Base-by-base conservation (phyloP, 495 filamentous ascomycete genomes). In the Talaromyces wortmannii region DNA sequence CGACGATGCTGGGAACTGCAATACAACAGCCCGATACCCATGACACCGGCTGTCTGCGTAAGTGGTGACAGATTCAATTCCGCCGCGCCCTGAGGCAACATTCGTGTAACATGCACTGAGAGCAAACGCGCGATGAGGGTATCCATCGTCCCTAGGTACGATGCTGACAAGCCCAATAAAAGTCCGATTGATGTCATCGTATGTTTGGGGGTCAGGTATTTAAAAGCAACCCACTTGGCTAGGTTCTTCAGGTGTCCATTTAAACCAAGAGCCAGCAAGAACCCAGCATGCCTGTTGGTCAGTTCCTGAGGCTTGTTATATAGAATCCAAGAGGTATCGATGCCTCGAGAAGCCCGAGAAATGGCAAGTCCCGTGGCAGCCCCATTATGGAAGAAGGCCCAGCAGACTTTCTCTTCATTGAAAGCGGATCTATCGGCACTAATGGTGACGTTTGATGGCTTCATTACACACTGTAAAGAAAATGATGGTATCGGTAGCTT, bases 171-270 rank as follows among this genome's bases (percentile, higher is more conserved):
- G 29, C 94, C 94, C 7, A 99, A 78, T 45, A 99, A 79, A 16
- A 99, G 78, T 8, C 95, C 94, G 56, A 99, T 95, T 6, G 94
- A 97, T 10, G 92, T 97, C 92, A 97, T 97, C 40, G 91, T 92
- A 69, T 98, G 94, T 64, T 98, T 98, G 3, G 94, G 94, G 0
- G 94, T 97, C 31, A 98, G 72, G 58, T 98, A 98, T 71, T 96
- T 97, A 82, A 96, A 98, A 45, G 92, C 91, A 23, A 97, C 87
- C 95, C 95, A 97, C 70, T 96, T 97, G 8, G 95, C 95, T 15
- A 99, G 78, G 7, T 81, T 85, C 66, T 89, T 95, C 33, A 99
- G 76, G 72, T 97, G 95, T 0, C 95, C 95, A 66, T 96, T 97
- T 47, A 99, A 77, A n/a, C 94, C 94, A 6, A 99, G 71, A 8